Base-by-base conservation (phyloP, 768 basidiomycete genomes). In the Hericium rajendrae region DNA sequence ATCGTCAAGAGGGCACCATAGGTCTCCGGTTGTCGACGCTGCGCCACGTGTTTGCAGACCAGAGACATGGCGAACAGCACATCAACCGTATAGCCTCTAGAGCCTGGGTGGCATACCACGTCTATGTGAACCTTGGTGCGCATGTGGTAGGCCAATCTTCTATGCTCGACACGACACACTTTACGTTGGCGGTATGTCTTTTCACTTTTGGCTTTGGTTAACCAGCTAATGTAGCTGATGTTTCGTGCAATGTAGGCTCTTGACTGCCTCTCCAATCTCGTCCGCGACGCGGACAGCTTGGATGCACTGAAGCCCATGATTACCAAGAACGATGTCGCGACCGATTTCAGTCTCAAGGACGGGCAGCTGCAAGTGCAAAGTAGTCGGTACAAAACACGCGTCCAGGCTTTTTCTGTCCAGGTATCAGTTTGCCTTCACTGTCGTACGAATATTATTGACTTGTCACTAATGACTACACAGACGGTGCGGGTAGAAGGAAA, bases 291-390 rank as follows among this genome's bases (percentile, higher is more conserved):
- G 9, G n/a, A 77, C 13, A 74, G 76, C 8, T 69, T 82, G 15
- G 74, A 80, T 16, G 69, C 76, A 16, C 59, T 74, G 56, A 82
- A 82, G 61, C 81, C 84, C 0, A 59, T 59, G 0, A 58, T 68
- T 32, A 73, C 69, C 9, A 74, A 68, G 38, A 82, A 85, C 51
- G 71, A 74, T 10, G 69, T 82, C 12, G 53, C 60, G 5, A 38
- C 64, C 2, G 56, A 69, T 0, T 70, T 70, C 59, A 65, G 43
- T 1, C 6, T 55, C 11, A 68, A 68, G 49, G 64, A 72, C 28
- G 74, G 65, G 3, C 52, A 58, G 0, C 40, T 82, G 6, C 60
- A 67, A 2, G 55, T 82, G 1, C 54, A 39, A 0, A 79, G 70
- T 16, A 66, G 54, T 10, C 76, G 80, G 2, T 83, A 72, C 62